Evolutionary conservation across 2,329 filamentous ascomycete species (phyloP), one percentile per base, ranked within the genome.

Genomic region (Chaetoscypha palmicola): DNA sequence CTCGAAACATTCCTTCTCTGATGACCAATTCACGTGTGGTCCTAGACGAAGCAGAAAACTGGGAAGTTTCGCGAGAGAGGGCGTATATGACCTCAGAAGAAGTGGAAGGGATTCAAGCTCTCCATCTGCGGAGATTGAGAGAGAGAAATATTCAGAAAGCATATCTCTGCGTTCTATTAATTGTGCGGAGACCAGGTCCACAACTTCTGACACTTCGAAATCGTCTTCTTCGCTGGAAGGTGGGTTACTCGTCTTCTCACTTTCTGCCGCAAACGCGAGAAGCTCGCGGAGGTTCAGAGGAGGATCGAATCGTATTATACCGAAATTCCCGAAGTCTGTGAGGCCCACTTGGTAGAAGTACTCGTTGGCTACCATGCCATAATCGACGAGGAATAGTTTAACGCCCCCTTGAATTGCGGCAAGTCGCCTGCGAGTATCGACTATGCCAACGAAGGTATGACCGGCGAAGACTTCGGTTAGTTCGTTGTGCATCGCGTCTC

Each of bases 321-420:
- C 92, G 58, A 95, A 96, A 62, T 98, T 98, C 1, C 85, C 88
- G 65, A 98, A 98, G 60, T 98, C 89, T 0, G 89, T 94, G 26
- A 98, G 74, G 0, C 89, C 91, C 16, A 97, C 68, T 66, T 98
- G 92, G 67, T 98, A 98, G 63, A 97, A 94, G 63, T 91, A 94
- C 57, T 97, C 91, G 49, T 81, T 85, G 62, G 80, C 86, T 1
- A 86, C 69, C 61, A 91, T 81, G 9, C 89, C 92, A 59, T 98
- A 98, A 64, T 98, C 92, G 41, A 98, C 74, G 17, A 98, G 76
- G 63, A 86, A 96, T 5, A 98, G 75, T 61, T 90, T 94, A 7
- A 97, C 84, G 11, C 91, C 92, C 26, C 86, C 82, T 66, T 98
- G 92, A 28, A 98, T 85, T 12, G 92, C 89, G n/a, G 82, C 90